Evolutionary conservation across 179 eudicot genomes (phyloP), one percentile per base, ranked within the genome.

Genomic region (Silene noctiflora): DNA sequence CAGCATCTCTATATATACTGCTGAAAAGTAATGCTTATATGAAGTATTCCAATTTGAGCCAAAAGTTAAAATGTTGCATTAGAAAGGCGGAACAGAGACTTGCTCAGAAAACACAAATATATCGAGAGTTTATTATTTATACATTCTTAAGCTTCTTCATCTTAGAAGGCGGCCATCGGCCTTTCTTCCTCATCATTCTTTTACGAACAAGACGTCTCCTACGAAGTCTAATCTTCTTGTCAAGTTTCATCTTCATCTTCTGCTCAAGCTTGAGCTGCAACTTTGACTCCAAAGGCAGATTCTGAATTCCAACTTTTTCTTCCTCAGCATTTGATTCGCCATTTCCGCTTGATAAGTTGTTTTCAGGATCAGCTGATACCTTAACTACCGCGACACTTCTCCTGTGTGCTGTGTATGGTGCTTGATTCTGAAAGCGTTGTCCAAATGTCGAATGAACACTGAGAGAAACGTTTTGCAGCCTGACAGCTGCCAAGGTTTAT

Each of bases 81-180:
- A 61, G 22, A 70, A 44, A 24, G 39, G 35, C 69, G 31, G 46
- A 66, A 66, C 69, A 33, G 31, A 33, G 22, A 67, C 27, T 24
- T 44, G 68, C 29, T 33, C 25, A 67, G 42, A 72, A 66, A 39
- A 22, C 62, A 11, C 21, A 5, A 74, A 44, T 27, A 20, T 33
- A 42, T 46, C 69, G 9, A 61, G n/a, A 46, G n/a, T n/a, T n/a
- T n/a, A n/a, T n/a, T n/a, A 20, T 21, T 61, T 74, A 94, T 66
- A 94, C 96, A 84, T 92, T 90, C 87, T 88, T 94, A 82, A 84
- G 84, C 86, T 86, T 88, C 87, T 89, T 92, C 97, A 94, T 82
- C 91, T 92, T 92, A 25, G 98, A 92, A 80, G 97, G 98, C 29
- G 98, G 97, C 98, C 98, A 94, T 76, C 94, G 78, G 0, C 97